phyloP scores from a whole-genome alignment of 208 protist species.

The Trypanosoma scelopori region DNA sequence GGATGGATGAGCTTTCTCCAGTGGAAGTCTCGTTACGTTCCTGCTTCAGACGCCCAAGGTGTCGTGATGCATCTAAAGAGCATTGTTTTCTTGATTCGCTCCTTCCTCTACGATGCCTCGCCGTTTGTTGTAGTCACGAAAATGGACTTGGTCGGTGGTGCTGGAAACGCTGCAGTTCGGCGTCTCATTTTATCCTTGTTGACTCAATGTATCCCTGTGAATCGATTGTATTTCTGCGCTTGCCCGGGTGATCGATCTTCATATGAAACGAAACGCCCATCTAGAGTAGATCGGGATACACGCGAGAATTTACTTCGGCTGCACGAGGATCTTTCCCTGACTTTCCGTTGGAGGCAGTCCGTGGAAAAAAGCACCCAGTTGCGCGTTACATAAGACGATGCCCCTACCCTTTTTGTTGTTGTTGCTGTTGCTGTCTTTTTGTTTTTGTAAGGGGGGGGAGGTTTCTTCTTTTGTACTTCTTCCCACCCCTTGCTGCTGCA shows the following conservation, averaged over 20 bases:
- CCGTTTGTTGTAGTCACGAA: constrained; percentile 78
- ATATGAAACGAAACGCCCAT: constrained; percentile 25
- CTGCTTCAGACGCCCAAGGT: constrained; percentile 41
- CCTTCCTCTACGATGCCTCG: constrained; percentile 53
- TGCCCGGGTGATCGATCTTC: constrained; percentile 45
- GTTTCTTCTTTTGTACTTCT: no score
- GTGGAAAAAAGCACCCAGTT: constrained; percentile 29
- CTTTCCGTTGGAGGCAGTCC: constrained; percentile 54
- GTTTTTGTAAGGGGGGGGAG: no score
- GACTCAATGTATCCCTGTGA: constrained; percentile 63
- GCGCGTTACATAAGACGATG: neutral
- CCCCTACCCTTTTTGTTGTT: no score
- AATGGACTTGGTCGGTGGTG: constrained; percentile 82
- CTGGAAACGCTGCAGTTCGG: constrained; percentile 37
- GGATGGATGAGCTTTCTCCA: constrained; percentile 64
- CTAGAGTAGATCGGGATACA: constrained; percentile 50
- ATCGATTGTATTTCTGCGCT: constrained; percentile 72
- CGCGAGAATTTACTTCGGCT: constrained; percentile 52
- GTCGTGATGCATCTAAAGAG: constrained; percentile 52
- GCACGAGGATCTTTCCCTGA: constrained; percentile 66
- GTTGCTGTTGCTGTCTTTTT: no score
- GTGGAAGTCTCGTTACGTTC: constrained; percentile 44
- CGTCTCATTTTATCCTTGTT: constrained; percentile 43
- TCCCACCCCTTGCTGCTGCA: no score
- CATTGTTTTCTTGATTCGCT: constrained; percentile 45